phyloP scores from a whole-genome alignment of 352 stramenopile species.

The Globisporangium nagaii region DNA sequence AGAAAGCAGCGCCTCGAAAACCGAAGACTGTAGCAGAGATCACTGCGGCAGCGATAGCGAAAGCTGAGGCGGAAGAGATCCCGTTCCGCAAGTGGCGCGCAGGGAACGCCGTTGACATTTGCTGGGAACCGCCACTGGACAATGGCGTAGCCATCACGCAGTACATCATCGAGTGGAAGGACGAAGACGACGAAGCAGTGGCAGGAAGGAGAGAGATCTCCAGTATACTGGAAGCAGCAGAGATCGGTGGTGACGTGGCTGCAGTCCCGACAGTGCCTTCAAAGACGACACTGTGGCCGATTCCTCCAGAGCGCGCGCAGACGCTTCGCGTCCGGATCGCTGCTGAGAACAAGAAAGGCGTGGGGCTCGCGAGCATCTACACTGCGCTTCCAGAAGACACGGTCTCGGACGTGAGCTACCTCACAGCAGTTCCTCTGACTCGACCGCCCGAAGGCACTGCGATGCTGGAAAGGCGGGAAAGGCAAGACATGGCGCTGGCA shows the following conservation, averaged over 20 bases:
- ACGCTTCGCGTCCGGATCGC: conserved; percentile 49
- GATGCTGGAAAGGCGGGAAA: conserved; percentile 31
- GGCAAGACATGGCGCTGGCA: conserved; percentile 28
- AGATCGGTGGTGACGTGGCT: no score
- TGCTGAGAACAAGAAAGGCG: conserved; percentile 57
- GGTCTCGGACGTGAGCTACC: conserved; percentile 53
- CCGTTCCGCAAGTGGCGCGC: conserved; percentile 63
- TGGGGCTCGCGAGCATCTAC: conserved; percentile 53
- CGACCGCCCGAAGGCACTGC: conserved; percentile 38
- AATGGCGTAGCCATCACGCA: conserved; percentile 59
- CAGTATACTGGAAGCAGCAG: neutral
- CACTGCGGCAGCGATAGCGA: conserved; percentile 36
- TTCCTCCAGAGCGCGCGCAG: conserved; percentile 29
- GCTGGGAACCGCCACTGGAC: conserved; percentile 58
- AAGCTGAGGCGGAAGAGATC: conserved; percentile 26
- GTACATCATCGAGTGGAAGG: conserved; percentile 69
- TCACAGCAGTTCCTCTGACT: conserved; percentile 35
- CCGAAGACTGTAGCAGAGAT: conserved; percentile 36
- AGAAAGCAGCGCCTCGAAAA: neutral
- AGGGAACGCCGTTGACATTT: conserved; percentile 63
- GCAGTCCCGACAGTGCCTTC: conserved; percentile 12
- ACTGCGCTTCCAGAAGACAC: conserved; percentile 34
- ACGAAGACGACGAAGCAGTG: conserved; percentile 31
- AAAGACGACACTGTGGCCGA: conserved; percentile 66
- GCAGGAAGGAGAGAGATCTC: conserved; percentile 10